Base-by-base conservation (phyloP, 2,329 filamentous ascomycete species). In the Colletotrichum brevisporum region DNA sequence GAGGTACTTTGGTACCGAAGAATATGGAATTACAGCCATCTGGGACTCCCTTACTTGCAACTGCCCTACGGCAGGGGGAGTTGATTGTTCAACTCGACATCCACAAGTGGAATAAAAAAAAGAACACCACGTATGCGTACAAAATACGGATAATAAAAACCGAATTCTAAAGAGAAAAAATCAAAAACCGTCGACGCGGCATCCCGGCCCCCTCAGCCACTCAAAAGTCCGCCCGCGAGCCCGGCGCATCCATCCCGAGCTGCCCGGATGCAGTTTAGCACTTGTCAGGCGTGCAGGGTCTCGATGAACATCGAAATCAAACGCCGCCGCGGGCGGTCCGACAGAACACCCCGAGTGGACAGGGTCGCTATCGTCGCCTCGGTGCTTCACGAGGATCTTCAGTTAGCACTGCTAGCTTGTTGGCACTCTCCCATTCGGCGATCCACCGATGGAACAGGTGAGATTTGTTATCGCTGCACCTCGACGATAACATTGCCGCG, bases 271-370 rank as follows among this genome's bases (percentile, higher is more conserved):
- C 36, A 50, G 66, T 48, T 65, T 65, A 68, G 66, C 66, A 55
- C 48, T 65, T 58, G 41, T 65, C 61, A 65, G 48, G 54, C 48
- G 50, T 65, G 65, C 61, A 69, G 62, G 63, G 61, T 66, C 31
- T 59, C 41, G 62, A 69, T 39, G 66, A 69, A 69, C 43, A 69
- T 69, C 66, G 55, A 69, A 69, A 69, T 69, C 62, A 66, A 69
- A 69, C 62, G 31, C 55, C 45, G 21, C 8, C 24, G 52, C 66
- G 66, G 66, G 50, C 61, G 48, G 61, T 24, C 66, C 61, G 61
- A 69, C 60, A 53, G 48, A 58, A 58, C 53, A 53, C 39, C 50
- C 62, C 55, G 50, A 59, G 43, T 65, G 66, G 54, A 54, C 53
- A 63, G 51, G 48, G 59, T 41, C 65, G 65, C 65, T 36, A 31